Evolutionary conservation across 805 yeast genomes (phyloP), one percentile per base, ranked within the genome.

Genomic region (Dipodascopsis uninucleata): DNA sequence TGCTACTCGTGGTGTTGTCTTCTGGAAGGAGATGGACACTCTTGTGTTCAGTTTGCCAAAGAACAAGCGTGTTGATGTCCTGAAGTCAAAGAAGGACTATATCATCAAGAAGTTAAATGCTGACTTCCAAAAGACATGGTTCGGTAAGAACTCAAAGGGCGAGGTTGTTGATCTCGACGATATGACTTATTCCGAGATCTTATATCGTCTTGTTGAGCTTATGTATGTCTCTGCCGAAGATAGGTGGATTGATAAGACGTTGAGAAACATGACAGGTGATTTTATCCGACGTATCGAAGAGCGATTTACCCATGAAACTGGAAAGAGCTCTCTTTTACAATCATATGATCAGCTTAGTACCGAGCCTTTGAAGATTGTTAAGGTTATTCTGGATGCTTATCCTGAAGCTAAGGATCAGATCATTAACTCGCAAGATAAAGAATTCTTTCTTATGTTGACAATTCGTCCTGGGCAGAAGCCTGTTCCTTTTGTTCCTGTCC

Each of bases 111-210:
- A 79, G 60, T 78, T 93, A 68, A 90, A 93, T 68, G 85, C 88
- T 57, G 98, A 93, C 68, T 89, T 76, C 78, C 97, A 89, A 72
- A 93, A 93, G 71, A 95, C 96, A 40, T 93, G 98, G 98, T 93
- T 93, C 62, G 95, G 95, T 58, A 75, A 73, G 58, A 82, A 82
- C 58, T 69, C 82, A 29, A 70, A 71, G 47, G 73, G 81, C 24
- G 87, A 88, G 62, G 85, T 81, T 40, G 87, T 90, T 65, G 98
- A 94, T 67, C 69, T 93, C 56, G 86, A 84, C 63, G 96, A 88
- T 57, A 88, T 93, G 96, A 90, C 97, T 22, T 93, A 93, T 67
- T 79, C 81, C 62, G 94, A 93, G 71, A 88, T 93, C 61, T 84
- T 94, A 32, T 67, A 77, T 61, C 82, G 98, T 70, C 72, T 85